Base-by-base conservation (phyloP, 345 rosid genomes). In the Chamaenerion angustifolium region DNA sequence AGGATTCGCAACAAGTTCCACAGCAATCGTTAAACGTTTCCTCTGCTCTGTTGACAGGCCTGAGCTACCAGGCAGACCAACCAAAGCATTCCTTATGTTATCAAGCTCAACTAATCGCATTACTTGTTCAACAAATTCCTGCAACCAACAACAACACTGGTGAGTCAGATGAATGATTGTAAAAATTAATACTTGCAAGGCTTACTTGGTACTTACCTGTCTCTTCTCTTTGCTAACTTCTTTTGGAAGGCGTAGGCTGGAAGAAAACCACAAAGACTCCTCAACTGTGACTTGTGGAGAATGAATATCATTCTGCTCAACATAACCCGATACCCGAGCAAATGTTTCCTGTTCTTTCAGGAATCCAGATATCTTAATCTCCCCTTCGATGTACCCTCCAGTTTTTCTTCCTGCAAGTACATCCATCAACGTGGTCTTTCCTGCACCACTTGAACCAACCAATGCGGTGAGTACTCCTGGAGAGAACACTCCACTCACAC, bases 391-490 rank as follows among this genome's bases (percentile, higher is more conserved):
- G 62, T 80, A 85, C 58, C 97, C 97, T 51, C 97, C 90, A 15
- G 95, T 89, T 73, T 89, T 89, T 58, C 95, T 72, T 51, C 97
- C 97, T 3, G 95, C 93, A 42, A 89, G 95, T 25, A 89, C 97
- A 68, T 89, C 97, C 97, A 89, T 82, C 64, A 89, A 68, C 48
- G 97, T 89, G 42, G 97, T 89, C 70, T 89, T 89, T 4, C 97
- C 97, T 0, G 95, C 97, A 58, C 97, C 97, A 54, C 97, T 89
- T 21, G 97, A 74, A 62, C 97, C 97, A 58, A 89, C 97, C 61
- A 89, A 68, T 55, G 97, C 97, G 3, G 95, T 89, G 16, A 89
- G 95, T 43, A 82, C 83, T 49, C 97, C 94, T 1, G 95, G 95
- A 19, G 93, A 80, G 74, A 85, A 89, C n/a, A 82, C 90, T 52